Evolutionary conservation across 2,329 filamentous ascomycete species (phyloP).

Genomic region (Sporothrix pseudoabietina): DNA sequence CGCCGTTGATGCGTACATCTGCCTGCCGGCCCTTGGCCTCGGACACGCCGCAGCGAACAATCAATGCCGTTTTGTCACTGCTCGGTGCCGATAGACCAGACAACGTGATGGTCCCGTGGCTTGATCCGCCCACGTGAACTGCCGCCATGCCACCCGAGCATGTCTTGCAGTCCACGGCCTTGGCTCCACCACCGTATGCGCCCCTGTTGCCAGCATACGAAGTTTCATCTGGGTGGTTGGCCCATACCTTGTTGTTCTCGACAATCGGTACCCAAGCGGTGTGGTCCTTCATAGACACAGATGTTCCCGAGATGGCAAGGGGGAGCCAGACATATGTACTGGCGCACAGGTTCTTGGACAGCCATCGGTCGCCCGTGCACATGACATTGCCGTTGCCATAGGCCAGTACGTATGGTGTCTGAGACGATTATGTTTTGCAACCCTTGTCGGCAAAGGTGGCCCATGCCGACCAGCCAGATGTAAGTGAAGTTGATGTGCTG

Average conservation of each 20-base stretch:
- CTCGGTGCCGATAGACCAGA: slow-evolving; percentile 37
- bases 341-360: slow-evolving; percentile 52
- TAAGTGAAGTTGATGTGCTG: slow-evolving; percentile 53
- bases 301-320: slow-evolving; percentile 55
- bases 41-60: slow-evolving; percentile 60
- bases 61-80: slow-evolving; percentile 52
- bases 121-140: slow-evolving; percentile 58
- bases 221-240: slow-evolving; percentile 51
- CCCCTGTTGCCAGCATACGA: slow-evolving; percentile 56
- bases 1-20: slow-evolving; percentile 59
- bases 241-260: slow-evolving; percentile 35
- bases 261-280: slow-evolving; percentile 55
- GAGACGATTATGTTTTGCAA: slow-evolving; percentile 51
- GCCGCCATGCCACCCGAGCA: slow-evolving; percentile 56
- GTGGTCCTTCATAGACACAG: slow-evolving; percentile 53
- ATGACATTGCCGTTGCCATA: slow-evolving; percentile 41
- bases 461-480: slow-evolving; percentile 56
- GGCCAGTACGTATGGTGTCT: slow-evolving; percentile 54
- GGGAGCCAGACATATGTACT: slow-evolving; percentile 68
- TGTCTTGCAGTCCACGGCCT: slow-evolving; percentile 50
- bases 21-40: slow-evolving; percentile 56
- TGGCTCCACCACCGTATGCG: slow-evolving; percentile 50
- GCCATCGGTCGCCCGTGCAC: slow-evolving; percentile 62
- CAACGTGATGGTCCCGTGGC: slow-evolving; percentile 52
- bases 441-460: slow-evolving; percentile 52